Evolutionary conservation across 805 yeast genomes (phyloP).

Genomic region (Starmerella floricola): DNA sequence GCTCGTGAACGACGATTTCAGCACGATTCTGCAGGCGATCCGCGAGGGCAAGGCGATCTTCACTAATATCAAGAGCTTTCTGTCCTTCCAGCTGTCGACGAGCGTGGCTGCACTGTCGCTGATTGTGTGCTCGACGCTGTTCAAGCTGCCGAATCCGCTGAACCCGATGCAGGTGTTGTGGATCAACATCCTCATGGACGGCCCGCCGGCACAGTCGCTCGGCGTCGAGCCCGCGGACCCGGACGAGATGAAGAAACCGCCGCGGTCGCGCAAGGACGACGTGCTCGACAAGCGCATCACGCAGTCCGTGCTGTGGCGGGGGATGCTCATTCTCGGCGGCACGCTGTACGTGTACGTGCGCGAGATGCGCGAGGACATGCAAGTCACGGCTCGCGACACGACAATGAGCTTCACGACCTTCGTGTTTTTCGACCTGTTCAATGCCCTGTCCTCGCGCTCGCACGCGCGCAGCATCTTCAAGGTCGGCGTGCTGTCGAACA

Average conservation of each 20-base stretch:
- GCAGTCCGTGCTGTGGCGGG: slow-evolving; percentile 63
- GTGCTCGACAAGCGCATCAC: slow-evolving; percentile 63
- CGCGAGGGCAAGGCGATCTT: slow-evolving; percentile 97
- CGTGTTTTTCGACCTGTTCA: slow-evolving; percentile 92
- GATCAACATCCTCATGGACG: slow-evolving; percentile 97
- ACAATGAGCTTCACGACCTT: slow-evolving; percentile 98
- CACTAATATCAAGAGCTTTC: slow-evolving; percentile 84
- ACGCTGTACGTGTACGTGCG: slow-evolving; percentile 75
- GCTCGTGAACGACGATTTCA: slow-evolving; percentile 89
- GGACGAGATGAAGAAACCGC: slow-evolving; percentile 93
- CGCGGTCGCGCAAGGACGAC: slow-evolving; percentile 75
- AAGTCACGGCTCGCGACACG: slow-evolving; percentile 85
- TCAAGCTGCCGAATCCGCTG: slow-evolving; percentile 83
- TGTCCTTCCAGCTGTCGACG: slow-evolving; percentile 91
- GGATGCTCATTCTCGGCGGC: slow-evolving; percentile 65
- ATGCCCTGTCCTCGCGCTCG: slow-evolving; percentile 89
- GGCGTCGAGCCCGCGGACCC: slow-evolving; percentile 97
- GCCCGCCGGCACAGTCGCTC: slow-evolving; percentile 95
- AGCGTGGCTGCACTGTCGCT: slow-evolving; percentile 88
- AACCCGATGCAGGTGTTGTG: slow-evolving; percentile 97
- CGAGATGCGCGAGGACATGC: slow-evolving; percentile 69
- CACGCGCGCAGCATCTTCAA: slow-evolving; percentile 71
- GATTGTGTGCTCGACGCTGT: slow-evolving; percentile 75
- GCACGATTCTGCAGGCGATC: slow-evolving; percentile 84
- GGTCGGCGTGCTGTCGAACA: slow-evolving; percentile 62